Conservation (phyloP, 352 stramenopile genomes). For the Phytophthora ohioensis region DNA sequence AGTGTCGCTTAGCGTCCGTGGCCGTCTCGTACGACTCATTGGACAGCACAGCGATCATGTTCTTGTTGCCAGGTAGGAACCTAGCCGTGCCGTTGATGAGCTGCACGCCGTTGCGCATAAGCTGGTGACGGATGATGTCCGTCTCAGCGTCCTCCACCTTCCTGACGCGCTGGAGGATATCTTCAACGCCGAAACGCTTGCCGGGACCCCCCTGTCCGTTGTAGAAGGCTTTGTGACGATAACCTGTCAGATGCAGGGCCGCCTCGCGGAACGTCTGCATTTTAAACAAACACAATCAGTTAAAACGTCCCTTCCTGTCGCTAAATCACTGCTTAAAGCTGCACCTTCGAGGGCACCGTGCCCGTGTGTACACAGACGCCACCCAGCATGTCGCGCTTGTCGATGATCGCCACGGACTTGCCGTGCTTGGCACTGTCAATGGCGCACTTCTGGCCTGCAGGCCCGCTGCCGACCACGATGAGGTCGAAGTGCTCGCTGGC, state of each 20-base stretch:
- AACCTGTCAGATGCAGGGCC: slow-evolving; percentile 88
- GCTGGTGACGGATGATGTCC: slow-evolving; percentile 87
- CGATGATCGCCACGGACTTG: slow-evolving; percentile 85
- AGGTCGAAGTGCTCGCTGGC: slow-evolving; percentile 90
- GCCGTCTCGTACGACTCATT: slow-evolving; percentile 85
- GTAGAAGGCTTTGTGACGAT: slow-evolving; percentile 91
- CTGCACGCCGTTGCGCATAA: slow-evolving; percentile 83
- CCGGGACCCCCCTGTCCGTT: slow-evolving; percentile 68
- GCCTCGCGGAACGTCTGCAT: slow-evolving; percentile 90
- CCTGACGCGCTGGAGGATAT: slow-evolving; percentile 86
- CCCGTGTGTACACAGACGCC: slow-evolving; percentile 92
- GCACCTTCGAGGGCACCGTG: slow-evolving; percentile 87
- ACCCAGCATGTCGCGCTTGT: slow-evolving; percentile 91
- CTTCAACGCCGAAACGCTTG: slow-evolving; percentile 81
- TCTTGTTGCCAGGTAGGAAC: slow-evolving; percentile 74
- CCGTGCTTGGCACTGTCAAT: slow-evolving; percentile 91
- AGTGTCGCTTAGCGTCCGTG: slow-evolving; percentile 79
- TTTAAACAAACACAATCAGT: background rate
- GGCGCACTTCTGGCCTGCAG: slow-evolving; percentile 90
- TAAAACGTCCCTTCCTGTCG: background rate
- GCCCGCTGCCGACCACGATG: slow-evolving; percentile 91
- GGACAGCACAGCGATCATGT: slow-evolving; percentile 87
- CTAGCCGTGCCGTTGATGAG: slow-evolving; percentile 84
- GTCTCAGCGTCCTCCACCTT: slow-evolving; percentile 87
- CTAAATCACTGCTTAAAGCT: background rate